Evolutionary conservation across 23 red algal genomes (phyloP), one percentile per base, ranked within the genome.

Genomic region (Gracilaria caudata): DNA sequence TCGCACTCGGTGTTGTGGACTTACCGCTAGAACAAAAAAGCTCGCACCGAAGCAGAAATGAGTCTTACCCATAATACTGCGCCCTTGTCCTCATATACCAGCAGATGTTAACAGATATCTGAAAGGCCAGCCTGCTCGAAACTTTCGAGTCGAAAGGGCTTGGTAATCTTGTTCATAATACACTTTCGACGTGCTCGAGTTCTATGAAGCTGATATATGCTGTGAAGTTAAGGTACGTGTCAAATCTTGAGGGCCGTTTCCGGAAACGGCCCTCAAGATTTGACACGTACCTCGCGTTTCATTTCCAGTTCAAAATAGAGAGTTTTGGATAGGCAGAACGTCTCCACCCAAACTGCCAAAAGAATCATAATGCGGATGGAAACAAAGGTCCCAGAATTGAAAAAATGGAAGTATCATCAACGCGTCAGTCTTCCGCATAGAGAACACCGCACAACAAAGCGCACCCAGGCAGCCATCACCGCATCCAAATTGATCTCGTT

Each of bases 11-110:
- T 23, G 9, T n/a, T 20, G 0, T 25, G 36, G 33, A 84, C 80
- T 65, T 84, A 84, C 80, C 43, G 85, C 85, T 47, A 89, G 38
- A 33, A 89, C 26, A 36, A 89, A 89, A 49, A 89, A 89, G 41
- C 63, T 78, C 37, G 85, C 74, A 38, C 85, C 85, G 39, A 89
- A 89, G 74, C 68, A 89, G 3, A 89, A 89, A 72, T 89, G 61
- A 45, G 85, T 51, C 19, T 89, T 89, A 5, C 51, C 55, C 85
- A 89, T 89, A 21, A 0, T 63, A 14, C 21, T 10, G 2, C 7
- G 38, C 38, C 51, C 28, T 9, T 30, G 16, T 16, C 23, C 39
- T 77, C 73, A 37, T 33, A 7, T 19, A 77, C 61, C 3, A 36
- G 13, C 57, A 60, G 25, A 28, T 28, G 61, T 63, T 63, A 8